These are phyloP conservation scores for Solanum hybrid DNA, from an alignment of 305 asterid species.

Conservation along the genomic window DNA sequence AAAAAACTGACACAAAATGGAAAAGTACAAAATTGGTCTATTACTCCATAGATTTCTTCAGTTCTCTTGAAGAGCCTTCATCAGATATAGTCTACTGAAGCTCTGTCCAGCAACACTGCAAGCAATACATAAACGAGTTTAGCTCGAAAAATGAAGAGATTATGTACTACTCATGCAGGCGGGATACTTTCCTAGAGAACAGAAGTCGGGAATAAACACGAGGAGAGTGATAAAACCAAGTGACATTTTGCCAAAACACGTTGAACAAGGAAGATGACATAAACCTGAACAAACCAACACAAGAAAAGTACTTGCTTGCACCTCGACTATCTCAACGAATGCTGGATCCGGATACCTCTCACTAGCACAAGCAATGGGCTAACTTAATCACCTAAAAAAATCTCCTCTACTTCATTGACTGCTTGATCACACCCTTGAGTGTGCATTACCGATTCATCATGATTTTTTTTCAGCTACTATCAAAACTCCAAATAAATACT, in stretches of 20 bases:
- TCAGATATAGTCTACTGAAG: slow-evolving; percentile 66
- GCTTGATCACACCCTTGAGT: not conserved
- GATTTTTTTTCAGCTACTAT: not conserved
- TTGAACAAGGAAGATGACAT: not conserved
- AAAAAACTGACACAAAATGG: not conserved
- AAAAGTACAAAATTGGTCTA: not conserved
- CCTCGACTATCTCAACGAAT: not conserved
- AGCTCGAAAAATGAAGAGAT: not conserved
- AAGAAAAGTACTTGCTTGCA: not conserved
- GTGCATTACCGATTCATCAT: not conserved
- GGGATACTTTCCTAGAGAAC: not conserved
- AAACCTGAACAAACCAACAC: not conserved
- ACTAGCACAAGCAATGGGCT: not conserved
- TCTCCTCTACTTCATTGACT: not conserved
- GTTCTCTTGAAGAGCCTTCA: slow-evolving; percentile 77
- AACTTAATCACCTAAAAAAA: not conserved
- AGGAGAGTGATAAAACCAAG: not conserved
- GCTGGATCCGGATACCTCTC: not conserved
- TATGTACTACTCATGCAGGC: not conserved
- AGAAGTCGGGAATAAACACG: not conserved
- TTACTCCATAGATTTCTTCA: not conserved
- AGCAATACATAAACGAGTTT: not conserved
- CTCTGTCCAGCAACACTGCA: slow-evolving; percentile 89
- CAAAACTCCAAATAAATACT: not conserved
- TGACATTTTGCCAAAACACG: not conserved